Conservation (phyloP, 1,139 yeast genomes). For the Suhomyces wounanorum region DNA sequence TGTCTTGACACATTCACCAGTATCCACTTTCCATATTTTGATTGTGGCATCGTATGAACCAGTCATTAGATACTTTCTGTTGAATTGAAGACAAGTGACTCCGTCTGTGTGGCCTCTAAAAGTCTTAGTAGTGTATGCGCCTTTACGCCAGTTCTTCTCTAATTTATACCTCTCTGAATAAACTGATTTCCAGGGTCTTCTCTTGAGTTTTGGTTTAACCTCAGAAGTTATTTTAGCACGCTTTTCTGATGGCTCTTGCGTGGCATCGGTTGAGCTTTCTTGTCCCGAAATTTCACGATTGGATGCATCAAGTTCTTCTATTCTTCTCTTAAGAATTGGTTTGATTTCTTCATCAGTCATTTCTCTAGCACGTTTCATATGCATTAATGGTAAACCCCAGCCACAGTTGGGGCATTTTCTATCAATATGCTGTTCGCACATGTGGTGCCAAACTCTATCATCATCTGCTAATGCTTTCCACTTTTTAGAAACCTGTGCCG, state of each 20-base stretch:
- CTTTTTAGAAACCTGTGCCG: constrained; percentile 84
- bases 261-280: not conserved
- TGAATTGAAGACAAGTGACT: constrained; percentile 79
- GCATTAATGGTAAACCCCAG: constrained; percentile 95
- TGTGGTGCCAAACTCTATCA: constrained; percentile 95
- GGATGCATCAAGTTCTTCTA: constrained; percentile 23
- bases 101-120: constrained; percentile 90
- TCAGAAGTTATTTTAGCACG: constrained; percentile 1
- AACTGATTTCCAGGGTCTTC: constrained; percentile 93
- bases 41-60: constrained; percentile 91
- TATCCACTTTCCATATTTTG: constrained; percentile 84
- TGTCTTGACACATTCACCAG: constrained; percentile 76
- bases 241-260: not conserved
- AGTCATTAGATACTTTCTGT: constrained; percentile 74
- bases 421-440: constrained; percentile 98
- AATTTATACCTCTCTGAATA: constrained; percentile 88
- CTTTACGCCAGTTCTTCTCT: constrained; percentile 93
- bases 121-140: constrained; percentile 60
- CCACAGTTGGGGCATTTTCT: constrained; percentile 97
- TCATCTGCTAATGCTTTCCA: constrained; percentile 94
- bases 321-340: constrained; percentile 29
- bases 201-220: constrained; percentile 16
- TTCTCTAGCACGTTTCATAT: constrained; percentile 72
- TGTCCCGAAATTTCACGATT: not conserved
- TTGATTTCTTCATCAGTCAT: constrained; percentile 33